Conservation (phyloP, 2,329 filamentous ascomycete genomes). For the Colletotrichum eremochloae region DNA sequence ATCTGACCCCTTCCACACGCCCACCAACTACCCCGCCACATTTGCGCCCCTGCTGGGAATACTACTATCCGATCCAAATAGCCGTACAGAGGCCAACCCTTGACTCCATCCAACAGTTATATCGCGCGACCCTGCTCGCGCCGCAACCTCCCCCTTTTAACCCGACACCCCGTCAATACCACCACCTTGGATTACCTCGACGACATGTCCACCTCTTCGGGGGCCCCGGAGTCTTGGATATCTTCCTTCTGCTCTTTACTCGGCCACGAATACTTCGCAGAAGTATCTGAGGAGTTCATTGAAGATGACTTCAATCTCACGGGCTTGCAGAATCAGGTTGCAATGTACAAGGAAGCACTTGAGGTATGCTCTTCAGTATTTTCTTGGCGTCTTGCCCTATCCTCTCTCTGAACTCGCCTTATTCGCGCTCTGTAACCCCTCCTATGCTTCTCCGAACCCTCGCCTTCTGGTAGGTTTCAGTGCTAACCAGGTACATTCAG, state of each 20-base stretch:
- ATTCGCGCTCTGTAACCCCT: neutral
- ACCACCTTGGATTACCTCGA: constrained; percentile 39
- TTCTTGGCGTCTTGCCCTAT: neutral
- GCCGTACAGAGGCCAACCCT: constrained; percentile 13
- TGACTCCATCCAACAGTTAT: constrained; percentile 15
- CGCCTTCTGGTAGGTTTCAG: neutral
- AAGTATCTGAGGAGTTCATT: constrained; percentile 98
- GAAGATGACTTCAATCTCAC: constrained; percentile 99
- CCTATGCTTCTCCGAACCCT: constrained; percentile 1
- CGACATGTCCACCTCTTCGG: constrained; percentile 71
- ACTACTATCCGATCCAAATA: constrained; percentile 22
- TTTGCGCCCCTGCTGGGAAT: constrained; percentile 36
- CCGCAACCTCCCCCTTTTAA: constrained; percentile 18
- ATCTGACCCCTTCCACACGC: constrained; percentile 31
- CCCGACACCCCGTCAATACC: constrained; percentile 44
- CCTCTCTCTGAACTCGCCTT: neutral
- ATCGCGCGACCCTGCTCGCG: constrained; percentile 30
- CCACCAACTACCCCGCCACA: constrained; percentile 38
- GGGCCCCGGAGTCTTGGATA: constrained; percentile 91
- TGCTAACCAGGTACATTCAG: constrained; percentile 54
- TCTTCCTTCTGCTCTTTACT: constrained; percentile 95
- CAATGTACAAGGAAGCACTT: constrained; percentile 98
- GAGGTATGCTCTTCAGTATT: constrained; percentile 66
- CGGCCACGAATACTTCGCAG: constrained; percentile 98
- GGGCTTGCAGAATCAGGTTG: constrained; percentile 92